Conservation (phyloP, 108 stramenopile genomes). For the Nannochloropsis granulata region DNA sequence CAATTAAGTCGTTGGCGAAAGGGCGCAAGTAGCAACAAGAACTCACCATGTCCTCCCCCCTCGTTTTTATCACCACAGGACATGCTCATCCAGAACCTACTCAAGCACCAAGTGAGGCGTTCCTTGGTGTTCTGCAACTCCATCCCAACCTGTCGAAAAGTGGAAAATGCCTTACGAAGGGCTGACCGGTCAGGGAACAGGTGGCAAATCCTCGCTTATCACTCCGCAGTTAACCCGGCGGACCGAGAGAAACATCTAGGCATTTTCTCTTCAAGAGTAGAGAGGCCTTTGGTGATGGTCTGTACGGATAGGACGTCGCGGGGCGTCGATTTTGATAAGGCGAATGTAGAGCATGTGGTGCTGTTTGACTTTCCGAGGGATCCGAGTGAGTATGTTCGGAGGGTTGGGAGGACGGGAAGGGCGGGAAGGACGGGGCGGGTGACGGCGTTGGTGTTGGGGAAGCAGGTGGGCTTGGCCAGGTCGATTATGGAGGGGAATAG, state of each 20-base stretch:
- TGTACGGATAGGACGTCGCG: slow-evolving; percentile 92
- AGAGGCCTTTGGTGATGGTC: slow-evolving; percentile 45
- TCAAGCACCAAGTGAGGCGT: slow-evolving; percentile 20
- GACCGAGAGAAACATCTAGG: background rate
- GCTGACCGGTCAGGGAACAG: slow-evolving; percentile 50
- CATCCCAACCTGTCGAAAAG: slow-evolving; percentile 68
- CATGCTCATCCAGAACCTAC: slow-evolving; percentile 54
- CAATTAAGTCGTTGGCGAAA: too few species aligned
- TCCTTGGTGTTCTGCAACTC: slow-evolving; percentile 93
- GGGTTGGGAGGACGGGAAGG: slow-evolving; percentile 76
- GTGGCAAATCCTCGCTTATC: slow-evolving; percentile 53
- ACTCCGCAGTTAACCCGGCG: slow-evolving; percentile 53
- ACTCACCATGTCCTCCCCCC: too few species aligned
- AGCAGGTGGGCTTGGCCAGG: slow-evolving; percentile 13
- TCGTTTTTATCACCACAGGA: background rate
- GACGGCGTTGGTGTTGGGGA: slow-evolving; percentile 48
- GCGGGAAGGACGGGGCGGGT: slow-evolving; percentile 67
- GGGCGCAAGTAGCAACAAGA: too few species aligned
- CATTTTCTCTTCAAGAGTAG: slow-evolving; percentile 13
- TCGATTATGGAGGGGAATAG: background rate
- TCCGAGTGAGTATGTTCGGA: slow-evolving; percentile 74
- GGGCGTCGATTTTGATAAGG: slow-evolving; percentile 68
- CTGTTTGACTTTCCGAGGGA: slow-evolving; percentile 86
- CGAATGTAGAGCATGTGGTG: slow-evolving; percentile 50
- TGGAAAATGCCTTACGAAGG: slow-evolving; percentile 71